phyloP scores from a whole-genome alignment of 768 basidiomycete genomes.

The Podaxis pistillaris region DNA sequence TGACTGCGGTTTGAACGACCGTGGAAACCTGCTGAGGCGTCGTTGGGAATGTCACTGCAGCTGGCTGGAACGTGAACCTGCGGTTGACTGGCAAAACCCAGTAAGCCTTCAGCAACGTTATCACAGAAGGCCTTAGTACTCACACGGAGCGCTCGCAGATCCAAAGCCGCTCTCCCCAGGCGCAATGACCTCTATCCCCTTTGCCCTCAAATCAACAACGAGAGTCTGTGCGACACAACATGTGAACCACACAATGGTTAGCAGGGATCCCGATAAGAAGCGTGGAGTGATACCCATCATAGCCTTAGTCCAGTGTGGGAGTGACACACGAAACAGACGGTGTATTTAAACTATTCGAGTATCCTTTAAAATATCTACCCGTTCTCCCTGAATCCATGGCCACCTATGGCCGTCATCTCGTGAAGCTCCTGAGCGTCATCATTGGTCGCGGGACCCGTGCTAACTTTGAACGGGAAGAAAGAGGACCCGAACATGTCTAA shows the following conservation, averaged over 20 bases:
- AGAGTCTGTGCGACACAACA: background rate
- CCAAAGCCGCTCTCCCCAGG: slow-evolving; percentile 22
- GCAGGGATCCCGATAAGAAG: background rate
- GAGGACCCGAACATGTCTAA: background rate
- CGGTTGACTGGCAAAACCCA: slow-evolving; percentile 24
- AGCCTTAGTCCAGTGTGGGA: background rate
- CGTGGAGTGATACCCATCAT: background rate
- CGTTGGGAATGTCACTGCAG: slow-evolving; percentile 28
- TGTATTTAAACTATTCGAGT: background rate
- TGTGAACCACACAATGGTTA: background rate
- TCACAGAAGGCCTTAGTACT: background rate
- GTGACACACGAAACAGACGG: background rate
- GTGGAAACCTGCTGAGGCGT: slow-evolving; percentile 27
- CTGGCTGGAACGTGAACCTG: slow-evolving; percentile 28
- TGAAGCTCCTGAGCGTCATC: background rate
- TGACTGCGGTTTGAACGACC: slow-evolving; percentile 26
- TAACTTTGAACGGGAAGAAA: background rate
- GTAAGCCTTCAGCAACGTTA: background rate
- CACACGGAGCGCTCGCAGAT: slow-evolving; percentile 25
- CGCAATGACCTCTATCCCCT: slow-evolving; percentile 21
- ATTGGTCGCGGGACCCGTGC: background rate
- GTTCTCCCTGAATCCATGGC: too few relatives aligned
- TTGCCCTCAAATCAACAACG: background rate
- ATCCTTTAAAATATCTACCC: background rate
- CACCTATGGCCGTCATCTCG: background rate